Base-by-base conservation (phyloP, 2,329 filamentous ascomycete genomes). In the Lecanicillium sp. region DNA sequence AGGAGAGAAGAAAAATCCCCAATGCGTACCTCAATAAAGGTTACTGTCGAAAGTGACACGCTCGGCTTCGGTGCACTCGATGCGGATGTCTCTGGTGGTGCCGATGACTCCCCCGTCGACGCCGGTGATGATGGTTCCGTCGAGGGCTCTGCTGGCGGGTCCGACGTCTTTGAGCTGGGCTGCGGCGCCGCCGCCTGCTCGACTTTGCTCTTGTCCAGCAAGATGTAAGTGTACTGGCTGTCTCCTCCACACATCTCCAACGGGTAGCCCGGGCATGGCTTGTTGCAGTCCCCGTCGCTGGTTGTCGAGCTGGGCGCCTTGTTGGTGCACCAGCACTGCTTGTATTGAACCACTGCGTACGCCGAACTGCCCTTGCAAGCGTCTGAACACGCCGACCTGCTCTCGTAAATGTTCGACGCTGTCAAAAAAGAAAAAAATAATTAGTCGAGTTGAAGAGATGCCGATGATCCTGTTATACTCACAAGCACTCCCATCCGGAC, bases 311-410 rank as follows among this genome's bases (percentile, higher is more conserved):
- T 29, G 3, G 43, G 43, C 24, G 43, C 23, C 24, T 17, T 23
- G 33, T 45, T 23, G 33, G 32, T 45, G 43, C 43, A 45, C 43
- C 43, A 45, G 33, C 43, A 45, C 24, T 45, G 10, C 23, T 45
- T 14, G 20, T 29, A 10, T n/a, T 45, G 43, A 3, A 45, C 33
- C 32, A 45, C 43, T 17, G 43, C 43, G 23, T 45, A 45, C 8
- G 43, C 43, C 1, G 43, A 21, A 23, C 38, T 32, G 14, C 43
- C 43, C 8, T 17, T 29, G 33, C 43, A 45, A 9, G 17, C 19
- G 14, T 45, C 33, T 5, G 24, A 27, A 26, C 43, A 45, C 3
- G 33, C 33, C 19, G 23, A 27, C 30, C 15, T 17, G 10, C n/a
- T 37, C 17, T 37, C 32, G 17, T 30, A 45, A 21, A 38, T 11